A percentile compares a stretch with the other conserved stretches of the same genome.
These are phyloP conservation scores for Prunus kanzakura DNA, from an alignment of 306 rosid species.

Conservation along the genomic window DNA sequence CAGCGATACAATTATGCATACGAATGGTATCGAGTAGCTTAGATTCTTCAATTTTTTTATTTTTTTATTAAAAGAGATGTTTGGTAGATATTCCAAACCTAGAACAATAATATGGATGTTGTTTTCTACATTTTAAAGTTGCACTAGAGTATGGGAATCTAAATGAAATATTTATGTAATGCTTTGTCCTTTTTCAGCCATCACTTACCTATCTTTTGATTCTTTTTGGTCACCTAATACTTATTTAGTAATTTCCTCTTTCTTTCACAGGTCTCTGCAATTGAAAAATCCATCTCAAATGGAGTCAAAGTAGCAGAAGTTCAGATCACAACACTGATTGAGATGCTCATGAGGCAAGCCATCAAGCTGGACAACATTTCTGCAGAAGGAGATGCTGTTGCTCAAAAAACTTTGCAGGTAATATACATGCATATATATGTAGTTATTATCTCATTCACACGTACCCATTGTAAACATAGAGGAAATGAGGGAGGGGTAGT, in stretches of 20 bases:
- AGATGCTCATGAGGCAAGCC: constrained; percentile 89
- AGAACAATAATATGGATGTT: background rate
- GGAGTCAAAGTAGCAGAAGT: constrained; percentile 76
- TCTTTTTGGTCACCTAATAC: background rate
- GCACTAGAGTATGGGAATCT: background rate
- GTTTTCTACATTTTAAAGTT: background rate
- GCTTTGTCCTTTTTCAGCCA: background rate
- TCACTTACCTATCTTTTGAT: background rate
- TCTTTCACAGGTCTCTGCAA: constrained; percentile 43
- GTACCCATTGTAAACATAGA: no score
- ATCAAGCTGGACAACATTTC: constrained; percentile 62
- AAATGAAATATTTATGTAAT: background rate
- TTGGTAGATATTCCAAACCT: background rate
- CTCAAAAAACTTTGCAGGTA: constrained; percentile 67
- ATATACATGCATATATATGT: background rate
- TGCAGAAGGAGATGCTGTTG: constrained; percentile 71
- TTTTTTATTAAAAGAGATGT: background rate
- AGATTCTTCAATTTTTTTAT: background rate
- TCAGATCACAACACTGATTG: constrained; percentile 73
- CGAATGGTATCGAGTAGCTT: no score
- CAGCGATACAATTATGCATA: background rate
- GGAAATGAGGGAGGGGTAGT: no score
- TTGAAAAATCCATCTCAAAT: constrained; percentile 51
- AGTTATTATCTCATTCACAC: no score
- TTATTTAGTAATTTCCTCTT: background rate